Conservation (phyloP, 164 flowering plant genomes). For the Cinnamomum micranthum region DNA sequence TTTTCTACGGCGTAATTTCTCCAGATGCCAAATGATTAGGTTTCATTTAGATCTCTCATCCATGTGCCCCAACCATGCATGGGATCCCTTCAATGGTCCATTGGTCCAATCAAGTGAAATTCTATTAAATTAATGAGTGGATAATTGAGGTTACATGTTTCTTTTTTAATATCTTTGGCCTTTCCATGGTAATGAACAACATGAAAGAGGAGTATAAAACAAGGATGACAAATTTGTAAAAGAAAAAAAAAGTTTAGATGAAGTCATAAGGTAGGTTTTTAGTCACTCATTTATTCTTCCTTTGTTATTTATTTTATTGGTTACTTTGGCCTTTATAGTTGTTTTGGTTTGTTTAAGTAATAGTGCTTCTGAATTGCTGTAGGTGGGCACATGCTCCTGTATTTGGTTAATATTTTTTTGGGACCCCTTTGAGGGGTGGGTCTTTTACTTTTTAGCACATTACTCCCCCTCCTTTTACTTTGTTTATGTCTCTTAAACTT, state of each 20-base stretch:
- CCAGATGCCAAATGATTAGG: too few relatives aligned
- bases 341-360: neutral
- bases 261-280: neutral
- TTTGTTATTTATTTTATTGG: neutral
- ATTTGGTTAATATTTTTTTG: neutral
- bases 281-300: neutral
- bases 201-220: neutral
- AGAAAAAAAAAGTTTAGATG: neutral
- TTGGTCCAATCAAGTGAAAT: too few relatives aligned
- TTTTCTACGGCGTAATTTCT: too few relatives aligned
- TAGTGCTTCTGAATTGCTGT: conserved; percentile 5
- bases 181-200: neutral
- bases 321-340: conserved; percentile 1
- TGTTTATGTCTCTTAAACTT: neutral
- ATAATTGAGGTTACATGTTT: too few relatives aligned
- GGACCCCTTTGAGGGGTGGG: neutral
- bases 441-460: neutral
- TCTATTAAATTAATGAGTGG: too few relatives aligned
- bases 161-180: too few relatives aligned
- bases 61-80: too few relatives aligned
- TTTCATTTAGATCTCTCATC: too few relatives aligned
- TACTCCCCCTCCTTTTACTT: neutral
- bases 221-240: neutral
- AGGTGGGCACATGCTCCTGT: conserved; percentile 4
- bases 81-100: too few relatives aligned